Percentiles rank a stretch among this genome's conserved stretches.
These are phyloP conservation scores for Aspergillus quadrilineatus DNA, from an alignment of 2,329 filamentous ascomycete genomes.

Conservation along the genomic window DNA sequence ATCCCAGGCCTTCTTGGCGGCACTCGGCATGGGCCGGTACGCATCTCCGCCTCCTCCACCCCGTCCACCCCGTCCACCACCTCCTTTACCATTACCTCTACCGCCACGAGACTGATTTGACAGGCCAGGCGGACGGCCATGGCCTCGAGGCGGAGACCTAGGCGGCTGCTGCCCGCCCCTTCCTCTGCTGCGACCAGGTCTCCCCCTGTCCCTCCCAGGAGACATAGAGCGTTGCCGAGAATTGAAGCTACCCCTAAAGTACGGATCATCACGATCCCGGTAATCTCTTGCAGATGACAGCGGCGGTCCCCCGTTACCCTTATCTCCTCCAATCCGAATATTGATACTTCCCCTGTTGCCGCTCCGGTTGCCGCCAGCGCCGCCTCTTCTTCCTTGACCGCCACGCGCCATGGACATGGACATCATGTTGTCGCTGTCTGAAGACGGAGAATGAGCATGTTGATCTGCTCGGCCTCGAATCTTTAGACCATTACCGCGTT, in stretches of 20 bases:
- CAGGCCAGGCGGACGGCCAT: neutral
- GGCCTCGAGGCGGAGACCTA: conserved; percentile 22
- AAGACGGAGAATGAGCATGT: conserved; percentile 23
- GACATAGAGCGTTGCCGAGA: conserved; percentile 35
- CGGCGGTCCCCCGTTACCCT: conserved; percentile 25
- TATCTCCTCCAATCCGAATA: conserved; percentile 36
- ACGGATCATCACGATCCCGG: conserved; percentile 31
- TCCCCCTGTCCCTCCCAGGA: conserved; percentile 25
- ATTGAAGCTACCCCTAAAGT: conserved; percentile 16
- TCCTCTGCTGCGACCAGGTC: conserved; percentile 23
- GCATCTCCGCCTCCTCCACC: conserved; percentile 19
- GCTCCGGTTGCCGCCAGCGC: conserved; percentile 25
- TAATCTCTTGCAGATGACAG: conserved; percentile 19
- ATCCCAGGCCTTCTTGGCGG: conserved; percentile 35
- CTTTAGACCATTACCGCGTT: conserved; percentile 26
- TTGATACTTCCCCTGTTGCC: conserved; percentile 36
- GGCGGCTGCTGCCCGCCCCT: conserved; percentile 20
- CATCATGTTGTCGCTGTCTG: conserved; percentile 39
- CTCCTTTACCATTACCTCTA: conserved; percentile 24
- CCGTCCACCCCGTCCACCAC: conserved; percentile 20
- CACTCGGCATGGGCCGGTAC: conserved; percentile 36
- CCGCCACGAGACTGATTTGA: conserved; percentile 15
- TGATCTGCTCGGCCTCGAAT: conserved; percentile 39
- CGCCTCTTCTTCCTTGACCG: conserved; percentile 27
- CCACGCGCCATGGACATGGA: conserved; percentile 25